These are phyloP conservation scores for Venturia pyrina DNA, from an alignment of 2,329 filamentous ascomycete species.

Conservation along the genomic window DNA sequence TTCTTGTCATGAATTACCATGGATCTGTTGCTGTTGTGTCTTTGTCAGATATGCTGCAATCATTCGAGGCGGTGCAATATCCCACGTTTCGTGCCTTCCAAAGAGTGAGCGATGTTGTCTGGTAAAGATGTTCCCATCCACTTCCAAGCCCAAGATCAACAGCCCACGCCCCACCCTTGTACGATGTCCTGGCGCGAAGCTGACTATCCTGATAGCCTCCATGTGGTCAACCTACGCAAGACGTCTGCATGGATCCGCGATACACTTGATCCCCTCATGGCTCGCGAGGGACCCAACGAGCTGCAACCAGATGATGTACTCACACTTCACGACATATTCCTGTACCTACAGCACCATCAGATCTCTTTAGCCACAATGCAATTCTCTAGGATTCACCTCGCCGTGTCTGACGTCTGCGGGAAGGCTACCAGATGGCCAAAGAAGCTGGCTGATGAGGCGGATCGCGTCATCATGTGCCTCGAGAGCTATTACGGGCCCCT, in stretches of 20 bases:
- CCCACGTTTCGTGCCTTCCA: not conserved
- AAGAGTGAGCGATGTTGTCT: not conserved
- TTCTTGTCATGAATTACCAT: no score
- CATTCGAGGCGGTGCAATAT: not conserved
- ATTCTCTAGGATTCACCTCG: slow-evolving; percentile 36
- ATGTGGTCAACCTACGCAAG: slow-evolving; percentile 24
- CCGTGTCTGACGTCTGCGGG: slow-evolving; percentile 32
- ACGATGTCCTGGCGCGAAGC: slow-evolving; percentile 11
- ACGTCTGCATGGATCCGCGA: slow-evolving; percentile 37
- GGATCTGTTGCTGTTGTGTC: no score
- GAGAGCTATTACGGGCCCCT: slow-evolving; percentile 26
- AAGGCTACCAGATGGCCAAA: slow-evolving; percentile 38
- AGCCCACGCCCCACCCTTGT: not conserved
- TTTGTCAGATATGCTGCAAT: not conserved
- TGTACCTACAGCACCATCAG: slow-evolving; percentile 11
- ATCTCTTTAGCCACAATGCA: slow-evolving; percentile 19
- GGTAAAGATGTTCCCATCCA: not conserved
- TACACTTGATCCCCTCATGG: slow-evolving; percentile 35
- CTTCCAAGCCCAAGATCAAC: not conserved
- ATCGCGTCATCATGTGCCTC: slow-evolving; percentile 16
- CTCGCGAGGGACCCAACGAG: slow-evolving; percentile 33
- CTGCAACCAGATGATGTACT: slow-evolving; percentile 35
- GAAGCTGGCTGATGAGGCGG: slow-evolving; percentile 34
- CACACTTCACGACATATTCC: slow-evolving; percentile 32
- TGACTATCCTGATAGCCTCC: slow-evolving; percentile 16